Percentiles rank a stretch among this genome's conserved stretches.
Evolutionary conservation across 1,284 basidiomycete species (phyloP).

Genomic region (Ceratobasidium sp.): DNA sequence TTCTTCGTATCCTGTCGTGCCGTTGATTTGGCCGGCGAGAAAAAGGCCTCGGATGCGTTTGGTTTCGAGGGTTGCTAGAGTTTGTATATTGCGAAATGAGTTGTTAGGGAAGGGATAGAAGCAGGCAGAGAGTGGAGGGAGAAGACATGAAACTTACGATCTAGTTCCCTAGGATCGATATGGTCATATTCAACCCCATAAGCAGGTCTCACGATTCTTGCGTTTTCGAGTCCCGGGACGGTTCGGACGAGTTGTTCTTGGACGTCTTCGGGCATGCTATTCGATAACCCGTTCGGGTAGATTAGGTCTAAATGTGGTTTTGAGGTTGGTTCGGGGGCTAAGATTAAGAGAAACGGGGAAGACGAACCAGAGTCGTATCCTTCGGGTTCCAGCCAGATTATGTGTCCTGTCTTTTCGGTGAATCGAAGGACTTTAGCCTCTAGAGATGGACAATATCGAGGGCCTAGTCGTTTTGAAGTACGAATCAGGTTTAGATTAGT

Average conservation of each 20-base stretch:
- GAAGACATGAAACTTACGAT: slow-evolving; percentile 60
- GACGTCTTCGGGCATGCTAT: slow-evolving; percentile 85
- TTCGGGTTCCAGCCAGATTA: slow-evolving; percentile 91
- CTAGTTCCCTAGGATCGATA: slow-evolving; percentile 86
- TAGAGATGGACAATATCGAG: slow-evolving; percentile 90
- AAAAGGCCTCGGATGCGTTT: slow-evolving; percentile 87
- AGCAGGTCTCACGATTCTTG: slow-evolving; percentile 82
- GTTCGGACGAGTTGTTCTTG: slow-evolving; percentile 85
- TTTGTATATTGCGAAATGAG: too few species aligned
- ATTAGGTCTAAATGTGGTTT: slow-evolving; percentile 69
- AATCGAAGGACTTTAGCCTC: slow-evolving; percentile 89
- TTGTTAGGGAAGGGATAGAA: too few species aligned
- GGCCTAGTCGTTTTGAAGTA: slow-evolving; percentile 64
- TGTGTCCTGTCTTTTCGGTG: slow-evolving; percentile 76
- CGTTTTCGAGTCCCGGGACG: slow-evolving; percentile 85
- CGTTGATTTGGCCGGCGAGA: slow-evolving; percentile 90
- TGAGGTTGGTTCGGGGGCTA: background rate
- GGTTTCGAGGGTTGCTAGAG: slow-evolving; percentile 82
- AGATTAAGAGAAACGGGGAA: too few species aligned
- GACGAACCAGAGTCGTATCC: slow-evolving; percentile 84
- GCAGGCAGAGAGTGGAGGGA: background rate
- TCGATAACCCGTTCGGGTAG: slow-evolving; percentile 91
- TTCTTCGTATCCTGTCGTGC: slow-evolving; percentile 93
- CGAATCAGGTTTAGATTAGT: too few species aligned
- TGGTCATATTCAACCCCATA: slow-evolving; percentile 96